phyloP scores from a whole-genome alignment of 2,329 filamentous ascomycete species.

The Macrophomina tecta region DNA sequence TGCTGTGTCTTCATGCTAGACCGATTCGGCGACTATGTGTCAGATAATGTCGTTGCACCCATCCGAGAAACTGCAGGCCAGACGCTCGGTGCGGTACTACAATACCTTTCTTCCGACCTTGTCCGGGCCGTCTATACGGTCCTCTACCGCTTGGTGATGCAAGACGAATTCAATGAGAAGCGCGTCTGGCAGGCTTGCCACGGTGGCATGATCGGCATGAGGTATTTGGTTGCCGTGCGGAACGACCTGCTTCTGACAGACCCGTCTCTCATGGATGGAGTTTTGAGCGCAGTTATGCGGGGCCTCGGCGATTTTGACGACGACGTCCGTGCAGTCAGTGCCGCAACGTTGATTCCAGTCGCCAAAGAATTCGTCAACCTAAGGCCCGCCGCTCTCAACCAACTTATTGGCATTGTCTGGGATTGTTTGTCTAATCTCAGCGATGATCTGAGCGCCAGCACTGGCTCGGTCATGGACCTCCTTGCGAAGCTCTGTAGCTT shows the following conservation, averaged over 20 bases:
- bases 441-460: conserved; percentile 95
- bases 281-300: conserved; percentile 92
- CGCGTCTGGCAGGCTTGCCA: conserved; percentile 95
- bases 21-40: conserved; percentile 96
- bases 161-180: conserved; percentile 75
- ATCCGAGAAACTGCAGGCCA: conserved; percentile 96
- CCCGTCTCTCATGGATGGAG: conserved; percentile 85
- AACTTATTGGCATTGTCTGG: conserved; percentile 94
- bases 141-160: conserved; percentile 89
- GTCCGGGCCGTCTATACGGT: conserved; percentile 86
- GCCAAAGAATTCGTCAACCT: conserved; percentile 92
- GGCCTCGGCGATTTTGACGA: conserved; percentile 90
- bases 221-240: conserved; percentile 92
- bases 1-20: conserved; percentile 97
- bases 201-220: conserved; percentile 94
- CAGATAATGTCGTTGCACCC: conserved; percentile 94
- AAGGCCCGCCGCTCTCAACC: conserved; percentile 76
- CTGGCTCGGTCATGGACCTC: conserved; percentile 97
- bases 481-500: conserved; percentile 95
- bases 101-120: conserved; percentile 77
- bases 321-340: conserved; percentile 94
- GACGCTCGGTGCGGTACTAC: conserved; percentile 85
- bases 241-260: conserved; percentile 90
- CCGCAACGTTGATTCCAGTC: conserved; percentile 95
- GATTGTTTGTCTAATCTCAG: conserved; percentile 95